phyloP scores from a whole-genome alignment of 768 basidiomycete species.

The Dioszegia crocea region DNA sequence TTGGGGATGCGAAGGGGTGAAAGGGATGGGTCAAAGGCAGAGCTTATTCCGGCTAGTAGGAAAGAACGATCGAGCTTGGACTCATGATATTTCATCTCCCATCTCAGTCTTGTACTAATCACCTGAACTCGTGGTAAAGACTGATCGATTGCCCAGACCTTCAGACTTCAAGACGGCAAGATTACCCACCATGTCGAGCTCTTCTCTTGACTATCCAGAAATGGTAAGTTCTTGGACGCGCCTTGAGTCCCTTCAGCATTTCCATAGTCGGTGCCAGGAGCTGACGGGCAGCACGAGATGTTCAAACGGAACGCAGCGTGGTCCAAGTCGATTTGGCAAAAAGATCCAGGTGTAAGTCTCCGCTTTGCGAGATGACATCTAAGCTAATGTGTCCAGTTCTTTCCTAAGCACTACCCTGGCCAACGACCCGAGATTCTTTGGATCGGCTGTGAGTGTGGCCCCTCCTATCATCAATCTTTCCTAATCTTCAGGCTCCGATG shows the following conservation, averaged over 20 bases:
- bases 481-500: slow-evolving; percentile 37
- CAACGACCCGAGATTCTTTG: slow-evolving; percentile 43
- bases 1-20: too few relatives aligned
- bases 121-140: too few relatives aligned
- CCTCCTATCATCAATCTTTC: background rate
- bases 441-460: slow-evolving; percentile 36
- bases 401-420: slow-evolving; percentile 34
- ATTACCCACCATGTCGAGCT: background rate
- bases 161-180: background rate
- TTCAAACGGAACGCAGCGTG: slow-evolving; percentile 31
- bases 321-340: slow-evolving; percentile 19
- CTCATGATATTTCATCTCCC: too few relatives aligned
- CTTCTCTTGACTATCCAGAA: slow-evolving; percentile 17
- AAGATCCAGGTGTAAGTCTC: slow-evolving; percentile 34
- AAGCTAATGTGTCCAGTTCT: slow-evolving; percentile 26
- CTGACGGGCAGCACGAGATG: slow-evolving; percentile 18
- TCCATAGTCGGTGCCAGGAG: too few relatives aligned
- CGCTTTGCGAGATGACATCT: background rate
- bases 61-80: too few relatives aligned
- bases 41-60: too few relatives aligned
- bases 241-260: too few relatives aligned
- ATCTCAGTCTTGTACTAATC: too few relatives aligned
- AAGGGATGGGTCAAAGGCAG: too few relatives aligned
- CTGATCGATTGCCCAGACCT: too few relatives aligned
- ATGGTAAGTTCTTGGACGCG: slow-evolving; percentile 27